Percentiles rank a stretch among this genome's conserved stretches.
These are phyloP conservation scores for Alloteropsis angusta DNA, from an alignment of 202 grass and related monocot genomes.

Conservation along the genomic window DNA sequence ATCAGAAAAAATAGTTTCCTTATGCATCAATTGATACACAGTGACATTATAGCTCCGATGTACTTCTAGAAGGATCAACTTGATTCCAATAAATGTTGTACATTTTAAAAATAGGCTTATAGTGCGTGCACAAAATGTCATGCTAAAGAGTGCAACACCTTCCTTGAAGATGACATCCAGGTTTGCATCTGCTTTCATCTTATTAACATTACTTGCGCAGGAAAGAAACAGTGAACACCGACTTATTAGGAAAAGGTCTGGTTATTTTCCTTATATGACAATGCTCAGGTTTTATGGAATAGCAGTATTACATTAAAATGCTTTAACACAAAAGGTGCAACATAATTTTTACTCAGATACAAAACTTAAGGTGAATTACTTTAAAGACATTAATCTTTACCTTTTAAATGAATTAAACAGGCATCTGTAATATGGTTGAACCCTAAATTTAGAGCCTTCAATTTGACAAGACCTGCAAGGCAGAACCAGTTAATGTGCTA, in stretches of 20 bases:
- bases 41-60: neutral
- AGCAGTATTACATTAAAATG: neutral
- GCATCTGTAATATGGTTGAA: slow-evolving; percentile 82
- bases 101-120: too few species aligned
- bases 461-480: slow-evolving; percentile 41
- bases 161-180: neutral
- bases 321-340: neutral
- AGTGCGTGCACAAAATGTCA: slow-evolving; percentile 6
- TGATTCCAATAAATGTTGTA: too few species aligned
- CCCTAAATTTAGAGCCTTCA: slow-evolving; percentile 64
- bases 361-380: neutral
- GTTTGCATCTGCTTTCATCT: slow-evolving; percentile 9
- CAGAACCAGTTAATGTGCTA: neutral
- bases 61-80: neutral
- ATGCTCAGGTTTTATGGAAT: neutral
- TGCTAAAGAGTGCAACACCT: slow-evolving; percentile 2
- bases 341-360: neutral
- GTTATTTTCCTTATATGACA: slow-evolving; percentile 5
- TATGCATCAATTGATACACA: neutral
- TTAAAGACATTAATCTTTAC: too few species aligned
- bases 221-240: neutral
- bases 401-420: slow-evolving; percentile 81
- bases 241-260: neutral
- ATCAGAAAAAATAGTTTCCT: neutral
- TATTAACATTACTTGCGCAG: slow-evolving; percentile 6